Evolutionary conservation across 495 filamentous ascomycete genomes (phyloP).

Genomic region (Hypoxylon rickii): DNA sequence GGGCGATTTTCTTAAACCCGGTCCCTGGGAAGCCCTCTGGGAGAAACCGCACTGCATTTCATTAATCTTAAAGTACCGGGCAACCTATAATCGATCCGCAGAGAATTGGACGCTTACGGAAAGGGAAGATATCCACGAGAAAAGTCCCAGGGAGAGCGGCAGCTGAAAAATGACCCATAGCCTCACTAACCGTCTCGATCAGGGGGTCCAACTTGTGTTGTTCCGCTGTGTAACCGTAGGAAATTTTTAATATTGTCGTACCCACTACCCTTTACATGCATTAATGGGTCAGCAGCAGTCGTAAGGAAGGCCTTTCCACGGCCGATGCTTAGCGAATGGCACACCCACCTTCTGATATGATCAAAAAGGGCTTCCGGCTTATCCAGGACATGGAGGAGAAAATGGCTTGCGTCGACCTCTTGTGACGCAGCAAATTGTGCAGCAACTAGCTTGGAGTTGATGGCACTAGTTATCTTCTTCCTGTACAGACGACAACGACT

Average conservation of each 20-base stretch:
- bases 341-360: slow-evolving; percentile 47
- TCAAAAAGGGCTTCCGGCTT: slow-evolving; percentile 41
- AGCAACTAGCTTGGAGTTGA: slow-evolving; percentile 41
- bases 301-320: background rate
- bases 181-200: slow-evolving; percentile 44
- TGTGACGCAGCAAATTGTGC: slow-evolving; percentile 45
- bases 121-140: slow-evolving; percentile 47
- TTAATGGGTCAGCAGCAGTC: background rate
- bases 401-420: slow-evolving; percentile 46
- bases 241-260: slow-evolving; percentile 51
- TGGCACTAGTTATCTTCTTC: slow-evolving; percentile 43
- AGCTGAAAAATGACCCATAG: slow-evolving; percentile 45
- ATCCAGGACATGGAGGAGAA: slow-evolving; percentile 49
- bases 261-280: slow-evolving; percentile 37
- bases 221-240: slow-evolving; percentile 56
- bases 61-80: background rate
- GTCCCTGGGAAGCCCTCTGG: slow-evolving; percentile 57
- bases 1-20: slow-evolving; percentile 46
- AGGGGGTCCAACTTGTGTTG: slow-evolving; percentile 47
- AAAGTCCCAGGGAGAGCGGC: slow-evolving; percentile 46
- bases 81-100: background rate
- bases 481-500: slow-evolving; percentile 47
- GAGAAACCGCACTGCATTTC: slow-evolving; percentile 41
- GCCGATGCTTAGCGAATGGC: background rate
- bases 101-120: slow-evolving; percentile 14